phyloP scores from a whole-genome alignment of 805 yeast species.

The Metschnikowia santaceciliae region DNA sequence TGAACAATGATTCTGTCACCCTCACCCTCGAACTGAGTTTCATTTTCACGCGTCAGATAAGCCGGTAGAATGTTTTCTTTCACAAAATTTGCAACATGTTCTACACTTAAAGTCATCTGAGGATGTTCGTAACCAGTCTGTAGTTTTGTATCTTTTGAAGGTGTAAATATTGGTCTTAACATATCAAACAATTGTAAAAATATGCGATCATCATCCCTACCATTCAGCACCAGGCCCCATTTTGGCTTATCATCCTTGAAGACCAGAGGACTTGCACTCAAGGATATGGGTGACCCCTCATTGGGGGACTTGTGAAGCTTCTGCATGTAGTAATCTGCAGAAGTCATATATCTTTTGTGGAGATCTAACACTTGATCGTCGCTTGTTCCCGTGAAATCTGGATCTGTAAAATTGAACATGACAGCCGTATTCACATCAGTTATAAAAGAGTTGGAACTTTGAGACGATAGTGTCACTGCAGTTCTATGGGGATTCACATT shows the following conservation, averaged over 20 bases:
- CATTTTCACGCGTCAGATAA: neutral
- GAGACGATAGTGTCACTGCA: slow-evolving; percentile 12
- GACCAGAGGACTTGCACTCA: neutral
- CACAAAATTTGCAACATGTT: slow-evolving; percentile 8
- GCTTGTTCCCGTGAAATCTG: slow-evolving; percentile 5
- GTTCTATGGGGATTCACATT: slow-evolving; percentile 3
- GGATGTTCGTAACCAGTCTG: slow-evolving; percentile 2
- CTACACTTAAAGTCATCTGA: slow-evolving; percentile 6
- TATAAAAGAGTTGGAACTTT: slow-evolving; percentile 14
- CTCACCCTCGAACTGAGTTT: neutral
- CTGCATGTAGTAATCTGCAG: slow-evolving; percentile 14
- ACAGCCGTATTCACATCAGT: slow-evolving; percentile 7
- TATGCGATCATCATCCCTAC: slow-evolving; percentile 1
- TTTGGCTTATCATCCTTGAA: slow-evolving; percentile 4
- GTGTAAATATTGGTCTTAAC: slow-evolving; percentile 9
- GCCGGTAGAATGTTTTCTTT: slow-evolving; percentile 2
- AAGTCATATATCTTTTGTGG: slow-evolving; percentile 14
- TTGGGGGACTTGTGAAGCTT: slow-evolving; percentile 8
- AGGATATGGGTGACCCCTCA: neutral
- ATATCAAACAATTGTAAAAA: slow-evolving; percentile 6
- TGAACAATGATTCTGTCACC: neutral
- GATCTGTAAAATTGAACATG: slow-evolving; percentile 11
- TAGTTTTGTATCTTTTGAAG: slow-evolving; percentile 5
- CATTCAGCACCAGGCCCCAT: slow-evolving; percentile 4
- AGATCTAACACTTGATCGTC: slow-evolving; percentile 9